Evolutionary conservation across 148 eudicot species (phyloP).

Genomic region (Chenopodium quinoa): DNA sequence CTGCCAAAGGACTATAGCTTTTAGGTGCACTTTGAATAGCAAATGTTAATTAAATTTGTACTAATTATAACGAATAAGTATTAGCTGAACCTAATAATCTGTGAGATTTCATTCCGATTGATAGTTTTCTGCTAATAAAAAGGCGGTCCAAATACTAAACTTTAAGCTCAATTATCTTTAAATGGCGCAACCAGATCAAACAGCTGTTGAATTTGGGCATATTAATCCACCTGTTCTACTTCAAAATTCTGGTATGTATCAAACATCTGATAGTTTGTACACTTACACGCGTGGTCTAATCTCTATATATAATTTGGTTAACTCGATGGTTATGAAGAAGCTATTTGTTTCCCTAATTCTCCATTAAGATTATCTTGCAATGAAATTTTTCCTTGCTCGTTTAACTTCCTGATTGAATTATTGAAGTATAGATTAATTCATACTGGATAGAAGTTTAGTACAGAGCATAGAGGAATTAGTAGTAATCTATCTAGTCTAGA

Average conservation of each 20-base stretch:
- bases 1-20: slow-evolving; percentile 3
- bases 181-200: neutral
- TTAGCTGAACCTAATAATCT: slow-evolving; percentile 3
- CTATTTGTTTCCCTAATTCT: no score
- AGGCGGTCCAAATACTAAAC: no score
- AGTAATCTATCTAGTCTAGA: no score
- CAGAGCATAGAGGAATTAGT: no score
- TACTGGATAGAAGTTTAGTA: no score
- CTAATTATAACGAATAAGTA: neutral
- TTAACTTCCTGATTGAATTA: no score
- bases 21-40: neutral
- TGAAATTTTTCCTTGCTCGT: no score
- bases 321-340: no score
- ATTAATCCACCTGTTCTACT: neutral
- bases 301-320: no score
- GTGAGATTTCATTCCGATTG: neutral
- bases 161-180: no score
- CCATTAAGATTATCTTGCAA: no score
- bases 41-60: neutral
- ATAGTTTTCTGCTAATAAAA: neutral
- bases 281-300: neutral
- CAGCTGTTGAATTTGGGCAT: neutral
- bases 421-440: no score
- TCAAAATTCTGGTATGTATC: neutral
- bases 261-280: neutral